A percentile compares a stretch with the other conserved stretches of the same genome.
Conservation (phyloP, 805 yeast species). For the Starmerella kuoi region DNA sequence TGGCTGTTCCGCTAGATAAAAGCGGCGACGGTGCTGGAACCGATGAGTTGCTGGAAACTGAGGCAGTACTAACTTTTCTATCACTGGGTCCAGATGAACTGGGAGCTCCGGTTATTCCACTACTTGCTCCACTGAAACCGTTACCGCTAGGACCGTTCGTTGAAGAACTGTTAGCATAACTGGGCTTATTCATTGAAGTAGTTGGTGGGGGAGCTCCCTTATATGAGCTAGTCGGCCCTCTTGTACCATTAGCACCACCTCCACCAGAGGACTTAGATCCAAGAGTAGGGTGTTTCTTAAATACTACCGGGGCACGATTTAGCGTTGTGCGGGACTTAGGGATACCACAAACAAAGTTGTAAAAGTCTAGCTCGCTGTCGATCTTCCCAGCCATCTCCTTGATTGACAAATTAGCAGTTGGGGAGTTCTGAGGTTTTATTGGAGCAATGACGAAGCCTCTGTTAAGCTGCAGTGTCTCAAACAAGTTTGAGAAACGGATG, state of each 20-base stretch:
- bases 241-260: not conserved
- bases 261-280: conserved; percentile 6
- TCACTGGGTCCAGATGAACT: conserved; percentile 2
- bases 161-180: not conserved
- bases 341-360: conserved; percentile 43
- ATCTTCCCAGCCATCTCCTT: conserved; percentile 61
- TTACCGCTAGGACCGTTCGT: not conserved
- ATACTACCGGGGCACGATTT: conserved; percentile 27
- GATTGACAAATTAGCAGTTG: conserved; percentile 48
- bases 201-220: not conserved
- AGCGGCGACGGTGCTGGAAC: conserved; percentile 18
- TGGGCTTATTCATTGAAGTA: not conserved
- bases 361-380: conserved; percentile 74
- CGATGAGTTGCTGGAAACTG: conserved; percentile 6
- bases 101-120: not conserved
- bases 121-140: not conserved
- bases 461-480: conserved; percentile 71
- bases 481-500: conserved; percentile 77
- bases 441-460: conserved; percentile 78
- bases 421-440: conserved; percentile 35
- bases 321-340: conserved; percentile 23
- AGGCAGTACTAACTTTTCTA: conserved; percentile 12
- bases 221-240: not conserved
- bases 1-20: conserved; percentile 23
- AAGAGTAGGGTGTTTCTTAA: conserved; percentile 28